Evolutionary conservation across 345 rosid species (phyloP), one percentile per base, ranked within the genome.

Genomic region (Psidium guajava): DNA sequence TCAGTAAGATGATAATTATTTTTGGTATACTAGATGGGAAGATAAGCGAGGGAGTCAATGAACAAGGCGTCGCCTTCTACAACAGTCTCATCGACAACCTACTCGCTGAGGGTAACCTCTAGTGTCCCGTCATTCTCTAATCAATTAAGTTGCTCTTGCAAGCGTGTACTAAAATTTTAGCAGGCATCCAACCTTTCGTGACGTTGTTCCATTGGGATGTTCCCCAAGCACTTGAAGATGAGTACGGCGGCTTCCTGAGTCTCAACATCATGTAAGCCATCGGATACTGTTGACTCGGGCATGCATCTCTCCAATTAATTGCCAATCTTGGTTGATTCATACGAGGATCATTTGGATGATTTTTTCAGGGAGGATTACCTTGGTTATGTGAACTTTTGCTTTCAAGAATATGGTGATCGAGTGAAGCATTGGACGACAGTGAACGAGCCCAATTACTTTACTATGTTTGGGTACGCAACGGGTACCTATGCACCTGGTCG

Each of bases 31-130:
- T 50, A 87, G 94, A 89, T 85, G 95, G 94, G 82, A 91, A 82
- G 44, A 73, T 90, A 75, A 87, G 88, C 36, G 90, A 89, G 42
- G 95, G 93, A 83, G 92, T 93, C 58, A 93, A 88, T 74, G 85
- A 87, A 83, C 51, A 87, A 1, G 94, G 95, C 61, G 87, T 93
- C 18, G 82, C 85, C 55, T 93, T 89, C 91, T 92, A 91, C 91
- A 93, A 91, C 27, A 89, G 90, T 86, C 93, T 93, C 82, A 92
- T 93, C 87, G 83, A 92, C 82, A 87, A 85, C 85, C 90, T 92
- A 84, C 82, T 89, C 18, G 84, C 88, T 20, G 84, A 89, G 83
- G 94, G 94, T 92, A 82, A 36, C 47, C 77, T 69, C 77, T 32
- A 8, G 24, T 8, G 77, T 69, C 47, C 18, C 20, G 77, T 32